Conservation (phyloP, 202 grass and related monocot species). For the Zoysia matrella region DNA sequence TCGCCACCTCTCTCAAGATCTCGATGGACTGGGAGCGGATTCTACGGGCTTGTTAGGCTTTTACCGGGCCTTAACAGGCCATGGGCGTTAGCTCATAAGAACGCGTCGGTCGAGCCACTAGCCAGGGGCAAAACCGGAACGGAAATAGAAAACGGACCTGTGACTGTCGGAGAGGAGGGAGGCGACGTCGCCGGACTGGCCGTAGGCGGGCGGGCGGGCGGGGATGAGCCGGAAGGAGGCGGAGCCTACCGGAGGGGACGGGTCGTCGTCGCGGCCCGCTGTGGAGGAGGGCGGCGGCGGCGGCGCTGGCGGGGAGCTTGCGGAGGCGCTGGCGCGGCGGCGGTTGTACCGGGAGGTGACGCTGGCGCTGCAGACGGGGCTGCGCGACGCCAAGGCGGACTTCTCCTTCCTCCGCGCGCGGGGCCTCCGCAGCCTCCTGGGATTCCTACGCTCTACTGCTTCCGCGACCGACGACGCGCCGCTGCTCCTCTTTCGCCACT, state of each 20-base stretch:
- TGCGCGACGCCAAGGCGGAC: conserved; percentile 87
- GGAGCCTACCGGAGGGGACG: conserved; percentile 38
- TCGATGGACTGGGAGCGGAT: too few species aligned
- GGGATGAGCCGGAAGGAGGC: conserved; percentile 64
- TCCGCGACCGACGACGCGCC: conserved; percentile 59
- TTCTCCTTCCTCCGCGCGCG: conserved; percentile 92
- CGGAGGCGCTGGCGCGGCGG: conserved; percentile 60
- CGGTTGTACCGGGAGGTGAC: conserved; percentile 95
- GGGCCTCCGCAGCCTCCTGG: conserved; percentile 74
- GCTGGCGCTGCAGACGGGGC: conserved; percentile 81
- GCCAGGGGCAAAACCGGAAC: conserved; percentile 35
- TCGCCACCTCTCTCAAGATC: too few species aligned
- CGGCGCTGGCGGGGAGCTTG: conserved; percentile 49
- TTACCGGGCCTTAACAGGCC: conserved; percentile 2
- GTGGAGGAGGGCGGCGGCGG: conserved; percentile 44
- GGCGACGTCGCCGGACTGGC: conserved; percentile 51
- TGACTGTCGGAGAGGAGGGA: background rate
- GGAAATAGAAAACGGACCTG: conserved; percentile 1
- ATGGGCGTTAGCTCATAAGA: conserved; percentile 12
- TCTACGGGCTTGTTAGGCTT: conserved; percentile 25
- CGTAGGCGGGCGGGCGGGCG: conserved; percentile 23
- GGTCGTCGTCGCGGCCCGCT: conserved; percentile 22
- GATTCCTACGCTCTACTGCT: conserved; percentile 73
- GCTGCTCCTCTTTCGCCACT: conserved; percentile 87
- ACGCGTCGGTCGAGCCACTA: background rate